Evolutionary conservation across 2,329 filamentous ascomycete species (phyloP).

Genomic region (Aspergillus fumigatiaffinis): DNA sequence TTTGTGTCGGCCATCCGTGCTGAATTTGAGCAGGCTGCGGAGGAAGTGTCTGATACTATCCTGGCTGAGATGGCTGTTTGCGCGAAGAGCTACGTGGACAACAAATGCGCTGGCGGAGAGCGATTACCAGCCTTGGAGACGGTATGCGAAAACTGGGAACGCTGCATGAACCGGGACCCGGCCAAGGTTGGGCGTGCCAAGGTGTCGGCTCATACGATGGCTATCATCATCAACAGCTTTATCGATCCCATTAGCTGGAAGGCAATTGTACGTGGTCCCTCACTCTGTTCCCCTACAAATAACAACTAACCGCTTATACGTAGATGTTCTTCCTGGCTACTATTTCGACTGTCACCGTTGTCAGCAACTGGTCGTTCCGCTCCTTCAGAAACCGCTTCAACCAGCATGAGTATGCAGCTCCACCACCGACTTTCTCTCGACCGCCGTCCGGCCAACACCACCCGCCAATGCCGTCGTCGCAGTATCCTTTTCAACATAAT

Average conservation of each 20-base stretch:
- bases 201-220: constrained; percentile 81
- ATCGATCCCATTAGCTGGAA: constrained; percentile 88
- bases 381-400: constrained; percentile 43
- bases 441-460: constrained; percentile 21
- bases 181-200: constrained; percentile 72
- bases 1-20: constrained; percentile 66
- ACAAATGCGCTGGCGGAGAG: constrained; percentile 65
- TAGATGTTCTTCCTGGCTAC: constrained; percentile 38
- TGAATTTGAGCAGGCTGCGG: constrained; percentile 70
- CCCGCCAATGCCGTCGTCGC: constrained; percentile 19
- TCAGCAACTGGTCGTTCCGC: constrained; percentile 59
- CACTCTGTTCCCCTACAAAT: neutral
- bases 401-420: constrained; percentile 26
- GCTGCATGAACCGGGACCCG: constrained; percentile 83
- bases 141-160: constrained; percentile 75
- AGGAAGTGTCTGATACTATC: constrained; percentile 64
- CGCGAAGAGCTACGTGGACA: constrained; percentile 67
- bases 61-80: constrained; percentile 72
- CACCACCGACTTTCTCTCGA: constrained; percentile 19
- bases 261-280: constrained; percentile 54
- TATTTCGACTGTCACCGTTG: constrained; percentile 49
- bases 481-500: constrained; percentile 24
- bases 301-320: constrained; percentile 12
- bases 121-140: constrained; percentile 68
- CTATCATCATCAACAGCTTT: constrained; percentile 90